Evolutionary conservation across 2,329 filamentous ascomycete species (phyloP).

Genomic region (Sporothrix brasiliensis): DNA sequence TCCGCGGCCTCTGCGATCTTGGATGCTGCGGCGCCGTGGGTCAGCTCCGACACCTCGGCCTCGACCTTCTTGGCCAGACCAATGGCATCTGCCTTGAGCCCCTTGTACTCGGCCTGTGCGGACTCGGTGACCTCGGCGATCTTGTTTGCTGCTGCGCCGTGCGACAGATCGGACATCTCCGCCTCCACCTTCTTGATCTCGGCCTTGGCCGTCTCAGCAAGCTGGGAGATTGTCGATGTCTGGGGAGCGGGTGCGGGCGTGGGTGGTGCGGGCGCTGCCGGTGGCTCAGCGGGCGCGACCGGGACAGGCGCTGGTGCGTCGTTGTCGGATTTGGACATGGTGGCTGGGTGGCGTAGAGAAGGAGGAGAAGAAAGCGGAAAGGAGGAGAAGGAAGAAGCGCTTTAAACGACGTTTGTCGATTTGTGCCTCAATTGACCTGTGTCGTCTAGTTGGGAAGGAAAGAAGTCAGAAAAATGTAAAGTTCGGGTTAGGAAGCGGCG

Average conservation of each 20-base stretch:
- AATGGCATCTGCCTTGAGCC: constrained; percentile 39
- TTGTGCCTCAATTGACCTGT: constrained; percentile 16
- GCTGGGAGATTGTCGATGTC: constrained; percentile 40
- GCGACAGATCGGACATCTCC: no score
- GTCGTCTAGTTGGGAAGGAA: neutral
- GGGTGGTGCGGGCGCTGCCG: constrained; percentile 43
- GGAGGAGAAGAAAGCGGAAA: neutral
- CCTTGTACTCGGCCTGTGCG: no score
- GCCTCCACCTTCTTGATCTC: no score
- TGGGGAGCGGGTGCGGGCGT: constrained; percentile 44
- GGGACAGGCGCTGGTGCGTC: constrained; percentile 33
- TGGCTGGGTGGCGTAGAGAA: neutral
- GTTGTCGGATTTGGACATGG: constrained; percentile 27
- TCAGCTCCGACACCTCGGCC: no score
- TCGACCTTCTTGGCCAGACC: neutral
- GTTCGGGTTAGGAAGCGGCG: neutral
- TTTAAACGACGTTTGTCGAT: neutral
- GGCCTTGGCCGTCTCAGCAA: no score
- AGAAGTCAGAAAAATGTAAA: neutral
- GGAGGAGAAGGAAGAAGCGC: neutral
- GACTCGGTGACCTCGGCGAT: no score
- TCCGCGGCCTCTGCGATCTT: constrained; percentile 41
- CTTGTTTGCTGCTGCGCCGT: neutral
- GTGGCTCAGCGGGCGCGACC: constrained; percentile 41
- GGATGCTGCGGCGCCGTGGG: neutral